Evolutionary conservation across 1,284 basidiomycete genomes (phyloP), one percentile per base, ranked within the genome.

Genomic region (Clitocybe nebularis): DNA sequence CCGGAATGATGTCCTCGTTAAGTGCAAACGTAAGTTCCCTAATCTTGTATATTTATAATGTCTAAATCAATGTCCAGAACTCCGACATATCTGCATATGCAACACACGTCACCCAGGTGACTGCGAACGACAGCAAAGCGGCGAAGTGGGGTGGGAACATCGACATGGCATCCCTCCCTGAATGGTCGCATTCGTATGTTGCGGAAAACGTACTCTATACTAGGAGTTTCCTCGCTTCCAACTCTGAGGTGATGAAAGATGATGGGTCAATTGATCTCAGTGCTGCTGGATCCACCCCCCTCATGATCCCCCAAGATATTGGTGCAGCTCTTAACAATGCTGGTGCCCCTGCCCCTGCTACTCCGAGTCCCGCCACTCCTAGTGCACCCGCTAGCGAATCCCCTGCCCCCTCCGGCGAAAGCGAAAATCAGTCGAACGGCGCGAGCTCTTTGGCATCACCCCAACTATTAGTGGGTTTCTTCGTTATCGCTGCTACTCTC

Each of bases 131-230:
- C 57, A 45, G 61, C 49, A 51, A 55, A 41, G 81, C 79, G 19
- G 61, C 72, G n/a, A 62, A 52, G 42, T 87, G 84, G 85, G 84
- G 83, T 50, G 56, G 60, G 38, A 75, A 66, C 68, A 75, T 84
- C 36, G 76, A 84, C 60, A 63, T 84, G 54, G 55, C 63, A 24
- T 36, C 45, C 29, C 64, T 87, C 51, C 81, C 81, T 34, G 58
- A 59, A 0, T 81, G 78, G 78, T 60, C 79, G 2, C 69, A 77
- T 48, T 48, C 60, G 25, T 53, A 59, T 40, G 55, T 77, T 39
- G 74, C 73, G 14, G 68, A 79, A 64, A 84, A 84, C 63, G 71
- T 83, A 47, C 53, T 81, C 54, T 78, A 72, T 69, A 81, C 75
- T 29, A 79, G 77, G 48, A 69, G 65, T 34, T 71, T 84, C 71